Evolutionary conservation across 345 rosid species (phyloP), one percentile per base, ranked within the genome.

Genomic region (Iberis pinnata): DNA sequence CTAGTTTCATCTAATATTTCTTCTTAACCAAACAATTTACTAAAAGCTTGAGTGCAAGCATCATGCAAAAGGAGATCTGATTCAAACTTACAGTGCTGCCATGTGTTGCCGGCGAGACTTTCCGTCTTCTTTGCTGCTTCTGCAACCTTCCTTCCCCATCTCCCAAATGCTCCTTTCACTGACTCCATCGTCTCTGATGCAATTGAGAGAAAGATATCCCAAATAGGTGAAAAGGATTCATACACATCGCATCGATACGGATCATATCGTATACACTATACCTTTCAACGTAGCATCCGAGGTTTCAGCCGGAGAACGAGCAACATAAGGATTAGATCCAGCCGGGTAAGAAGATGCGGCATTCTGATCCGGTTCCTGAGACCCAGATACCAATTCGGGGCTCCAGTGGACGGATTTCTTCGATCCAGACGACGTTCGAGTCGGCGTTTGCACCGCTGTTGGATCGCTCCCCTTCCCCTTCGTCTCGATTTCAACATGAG

Each of bases 401-500:
- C 81, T 82, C 95, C 95, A 82, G 53, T 65, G 81, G 9, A 82
- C 89, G 57, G 81, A 76, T 58, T 85, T 85, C 73, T 67, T 76
- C 59, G 71, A 71, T 26, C 42, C 72, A 38, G 82, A 67, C 37
- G 43, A 20, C 7, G 69, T n/a, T 3, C 74, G 72, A 69, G 31
- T 29, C 8, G 63, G 59, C 25, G 76, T 13, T 51, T 67, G 59
- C 43, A 13, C 18, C n/a, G 60, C 16, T 9, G 8, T 2, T 14
- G 46, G 65, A 58, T 57, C 67, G 47, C 3, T 54, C 20, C 49
- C 37, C 15, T 70, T 54, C 20, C 49, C 37, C 15, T 70, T 22
- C 33, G 33, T 13, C 9, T 74, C 76, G 50, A 49, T 65, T 69
- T 33, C 65, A 13, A 18, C 64, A 65, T 53, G 51, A 13, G 51